Conservation (phyloP, 2,329 filamentous ascomycete species). For the Daldinia eschscholtzii region DNA sequence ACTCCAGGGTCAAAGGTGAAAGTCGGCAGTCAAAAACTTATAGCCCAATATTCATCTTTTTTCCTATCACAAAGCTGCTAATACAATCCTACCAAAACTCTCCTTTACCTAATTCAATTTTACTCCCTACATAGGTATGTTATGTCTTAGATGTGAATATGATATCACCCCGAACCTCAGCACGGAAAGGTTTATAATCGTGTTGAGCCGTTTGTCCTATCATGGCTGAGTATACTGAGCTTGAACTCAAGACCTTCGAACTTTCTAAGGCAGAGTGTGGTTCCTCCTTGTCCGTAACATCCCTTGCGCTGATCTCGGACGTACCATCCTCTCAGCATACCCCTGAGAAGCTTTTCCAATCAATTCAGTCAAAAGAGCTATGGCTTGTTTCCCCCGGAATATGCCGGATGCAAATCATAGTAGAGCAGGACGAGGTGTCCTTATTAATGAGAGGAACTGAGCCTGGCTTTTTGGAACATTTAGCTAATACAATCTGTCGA, state of each 20-base stretch:
- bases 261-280: slow-evolving; percentile 38
- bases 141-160: slow-evolving; percentile 6
- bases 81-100: not conserved
- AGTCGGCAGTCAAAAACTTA: not conserved
- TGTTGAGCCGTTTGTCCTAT: slow-evolving; percentile 12
- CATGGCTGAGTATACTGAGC: slow-evolving; percentile 44
- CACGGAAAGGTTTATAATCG: not conserved
- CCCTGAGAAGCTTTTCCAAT: slow-evolving; percentile 36
- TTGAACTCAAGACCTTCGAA: slow-evolving; percentile 47
- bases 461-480: slow-evolving; percentile 42
- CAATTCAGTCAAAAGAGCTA: slow-evolving; percentile 46
- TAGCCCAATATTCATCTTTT: not conserved
- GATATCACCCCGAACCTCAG: not conserved
- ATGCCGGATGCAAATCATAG: slow-evolving; percentile 47
- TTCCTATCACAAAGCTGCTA: not conserved
- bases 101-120: not conserved
- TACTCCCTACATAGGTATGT: not conserved
- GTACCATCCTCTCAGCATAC: slow-evolving; percentile 27
- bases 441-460: slow-evolving; percentile 20
- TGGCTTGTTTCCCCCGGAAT: slow-evolving; percentile 49
- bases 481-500: slow-evolving; percentile 45
- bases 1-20: not conserved
- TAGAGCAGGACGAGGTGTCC: slow-evolving; percentile 34
- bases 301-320: slow-evolving; percentile 45
- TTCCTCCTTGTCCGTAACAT: slow-evolving; percentile 43